Evolutionary conservation across 257 asterid genomes (phyloP).

Genomic region (Solanum virginianum): DNA sequence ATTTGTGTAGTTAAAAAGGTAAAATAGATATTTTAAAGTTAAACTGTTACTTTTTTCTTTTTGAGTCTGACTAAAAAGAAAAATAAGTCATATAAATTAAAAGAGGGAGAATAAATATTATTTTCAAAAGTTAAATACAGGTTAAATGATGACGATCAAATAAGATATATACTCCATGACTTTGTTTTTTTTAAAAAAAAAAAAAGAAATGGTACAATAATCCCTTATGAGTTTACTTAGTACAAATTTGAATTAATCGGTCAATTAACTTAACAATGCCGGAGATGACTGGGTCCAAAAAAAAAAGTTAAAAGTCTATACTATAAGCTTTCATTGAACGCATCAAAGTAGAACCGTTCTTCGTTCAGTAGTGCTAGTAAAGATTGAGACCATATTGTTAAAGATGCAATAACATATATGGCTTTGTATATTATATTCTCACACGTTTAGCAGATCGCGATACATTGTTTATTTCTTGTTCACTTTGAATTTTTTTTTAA

Average conservation of each 20-base stretch:
- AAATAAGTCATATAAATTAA: no score
- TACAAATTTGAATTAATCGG: neutral
- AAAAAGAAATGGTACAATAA: neutral
- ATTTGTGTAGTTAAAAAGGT: no score
- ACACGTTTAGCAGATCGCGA: neutral
- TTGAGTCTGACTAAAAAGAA: no score
- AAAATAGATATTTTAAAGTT: no score
- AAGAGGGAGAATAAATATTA: no score
- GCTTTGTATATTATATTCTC: neutral
- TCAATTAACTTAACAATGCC: neutral
- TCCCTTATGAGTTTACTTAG: neutral
- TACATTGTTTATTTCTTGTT: no score
- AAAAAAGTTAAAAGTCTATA: neutral
- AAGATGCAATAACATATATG: neutral
- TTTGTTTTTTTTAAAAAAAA: no score
- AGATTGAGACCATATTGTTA: neutral
- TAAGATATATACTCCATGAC: neutral
- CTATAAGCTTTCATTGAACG: neutral
- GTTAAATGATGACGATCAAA: neutral
- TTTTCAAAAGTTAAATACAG: neutral
- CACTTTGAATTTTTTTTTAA: no score
- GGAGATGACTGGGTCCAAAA: neutral
- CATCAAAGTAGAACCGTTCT: neutral
- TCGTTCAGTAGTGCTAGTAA: neutral
- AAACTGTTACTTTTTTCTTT: no score